phyloP scores from a whole-genome alignment of 164 flowering plant species.

The Echeveria elegans region DNA sequence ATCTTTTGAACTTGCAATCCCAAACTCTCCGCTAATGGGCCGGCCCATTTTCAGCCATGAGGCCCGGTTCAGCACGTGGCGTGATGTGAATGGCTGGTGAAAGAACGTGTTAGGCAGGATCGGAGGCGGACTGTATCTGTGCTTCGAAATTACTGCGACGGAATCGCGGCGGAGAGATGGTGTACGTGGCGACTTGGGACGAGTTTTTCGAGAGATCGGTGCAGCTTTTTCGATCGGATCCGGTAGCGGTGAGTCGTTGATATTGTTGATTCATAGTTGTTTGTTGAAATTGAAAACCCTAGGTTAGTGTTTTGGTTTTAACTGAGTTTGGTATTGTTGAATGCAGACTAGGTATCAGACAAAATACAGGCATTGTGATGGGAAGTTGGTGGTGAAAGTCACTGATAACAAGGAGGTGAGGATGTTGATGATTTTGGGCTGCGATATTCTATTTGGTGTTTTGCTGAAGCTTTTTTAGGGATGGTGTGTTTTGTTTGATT shows the following conservation, averaged over 20 bases:
- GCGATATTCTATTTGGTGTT: neutral
- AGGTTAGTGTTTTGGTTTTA: neutral
- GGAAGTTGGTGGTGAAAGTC: conserved; percentile 90
- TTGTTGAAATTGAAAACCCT: neutral
- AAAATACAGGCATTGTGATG: conserved; percentile 90
- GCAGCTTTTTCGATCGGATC: conserved; percentile 79
- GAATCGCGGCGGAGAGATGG: conserved; percentile 35
- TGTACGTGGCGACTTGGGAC: conserved; percentile 84
- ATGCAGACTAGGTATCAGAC: conserved; percentile 62
- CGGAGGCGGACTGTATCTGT: neutral
- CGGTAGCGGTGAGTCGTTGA: conserved; percentile 65
- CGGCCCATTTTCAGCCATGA: neutral
- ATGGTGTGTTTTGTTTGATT: neutral
- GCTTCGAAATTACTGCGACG: neutral
- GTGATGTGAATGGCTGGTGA: neutral
- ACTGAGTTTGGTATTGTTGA: conserved; percentile 7
- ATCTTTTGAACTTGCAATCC: no score
- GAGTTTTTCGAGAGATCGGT: conserved; percentile 89
- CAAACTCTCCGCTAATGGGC: neutral
- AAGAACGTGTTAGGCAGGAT: neutral
- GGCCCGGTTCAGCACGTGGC: neutral
- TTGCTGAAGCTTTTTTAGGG: neutral
- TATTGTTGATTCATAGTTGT: neutral
- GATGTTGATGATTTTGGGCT: neutral
- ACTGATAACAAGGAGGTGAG: conserved; percentile 83